These are phyloP conservation scores for Tilletiopsis washingtonensis DNA, from an alignment of 1,284 basidiomycete species.

Conservation along the genomic window DNA sequence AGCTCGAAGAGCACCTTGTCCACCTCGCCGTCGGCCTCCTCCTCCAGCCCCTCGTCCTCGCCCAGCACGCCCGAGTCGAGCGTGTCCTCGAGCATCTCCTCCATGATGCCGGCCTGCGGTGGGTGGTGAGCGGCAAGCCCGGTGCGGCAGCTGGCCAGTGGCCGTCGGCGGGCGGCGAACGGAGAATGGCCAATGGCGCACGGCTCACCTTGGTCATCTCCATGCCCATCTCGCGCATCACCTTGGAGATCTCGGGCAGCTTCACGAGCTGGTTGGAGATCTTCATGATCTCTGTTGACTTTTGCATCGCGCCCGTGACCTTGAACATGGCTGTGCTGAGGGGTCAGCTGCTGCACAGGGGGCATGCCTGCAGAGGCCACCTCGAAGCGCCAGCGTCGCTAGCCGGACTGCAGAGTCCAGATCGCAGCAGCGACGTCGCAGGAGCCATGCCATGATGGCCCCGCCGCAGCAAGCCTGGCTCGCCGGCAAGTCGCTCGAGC, in stretches of 20 bases:
- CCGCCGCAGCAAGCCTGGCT: too few species aligned
- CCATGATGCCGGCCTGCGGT: slow-evolving; percentile 49
- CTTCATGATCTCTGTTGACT: slow-evolving; percentile 98
- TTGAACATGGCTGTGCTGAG: slow-evolving; percentile 79
- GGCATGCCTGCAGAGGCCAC: too few species aligned
- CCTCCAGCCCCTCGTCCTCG: slow-evolving; percentile 80
- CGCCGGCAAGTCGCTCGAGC: background rate
- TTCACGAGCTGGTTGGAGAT: slow-evolving; percentile 84
- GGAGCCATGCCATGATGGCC: too few species aligned
- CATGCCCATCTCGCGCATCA: slow-evolving; percentile 96
- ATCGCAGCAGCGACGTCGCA: too few species aligned
- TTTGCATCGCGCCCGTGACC: slow-evolving; percentile 91
- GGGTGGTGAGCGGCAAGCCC: background rate
- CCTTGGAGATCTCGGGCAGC: slow-evolving; percentile 80
- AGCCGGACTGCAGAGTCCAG: too few species aligned
- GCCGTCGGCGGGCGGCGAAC: too few species aligned
- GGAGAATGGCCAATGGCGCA: background rate
- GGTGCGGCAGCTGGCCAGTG: background rate
- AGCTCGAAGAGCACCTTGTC: slow-evolving; percentile 93
- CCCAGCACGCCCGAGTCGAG: slow-evolving; percentile 48
- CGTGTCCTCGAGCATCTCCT: slow-evolving; percentile 51
- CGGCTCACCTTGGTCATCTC: slow-evolving; percentile 79
- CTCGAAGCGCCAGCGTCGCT: too few species aligned
- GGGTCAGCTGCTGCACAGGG: too few species aligned
- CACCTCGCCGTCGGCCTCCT: slow-evolving; percentile 93